Base-by-base conservation (phyloP, 257 asterid species). In the Nicotiana tomentosiformis region DNA sequence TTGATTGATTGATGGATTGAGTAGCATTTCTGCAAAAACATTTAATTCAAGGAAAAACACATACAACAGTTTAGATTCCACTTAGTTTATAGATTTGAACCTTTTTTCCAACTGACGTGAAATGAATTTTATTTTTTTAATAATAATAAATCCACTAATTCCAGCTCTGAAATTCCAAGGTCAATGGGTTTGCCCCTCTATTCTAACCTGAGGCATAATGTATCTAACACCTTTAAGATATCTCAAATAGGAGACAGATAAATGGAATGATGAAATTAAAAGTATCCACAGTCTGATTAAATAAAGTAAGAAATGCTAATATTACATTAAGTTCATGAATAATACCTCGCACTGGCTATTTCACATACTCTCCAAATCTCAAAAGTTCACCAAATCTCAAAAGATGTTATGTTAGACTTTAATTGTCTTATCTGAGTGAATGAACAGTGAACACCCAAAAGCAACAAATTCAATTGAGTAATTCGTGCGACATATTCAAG, bases 391-490 rank as follows among this genome's bases (percentile, higher is more conserved):
- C 57, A 69, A 2, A 4, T 57, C 57, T 55, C 23, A 55, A 69
- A 68, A 68, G 43, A 10, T 10, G 20, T 69, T n/a, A 10, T n/a
- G 10, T 39, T 10, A 69, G 57, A 69, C 11, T 69, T 69, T 39
- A 68, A n/a, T 69, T 37, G 49, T 43, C 49, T 43, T 43, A 43
- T 43, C 49, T 43, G 49, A 43, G 2, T 43, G 49, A 43, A 37
- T 69, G 57, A 69, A 55, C 56, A 43, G n/a, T 69, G 57, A 69
- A 55, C 56, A 39, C 18, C 3, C 57, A 39, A n/a, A 69, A 51
- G 56, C 17, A 69, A 69, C 77, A 69, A 39, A 37, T 39, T 39
- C 77, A 69, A 69, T 69, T n/a, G 77, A 69, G 57, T 37, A 69
- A 69, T 39, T 69, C 7, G 33, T 69, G 5, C 33, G 11, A 69